Percentiles rank a stretch among this genome's conserved stretches.
Conservation (phyloP, 2,329 filamentous ascomycete species). For the Ophiostoma quercus region DNA sequence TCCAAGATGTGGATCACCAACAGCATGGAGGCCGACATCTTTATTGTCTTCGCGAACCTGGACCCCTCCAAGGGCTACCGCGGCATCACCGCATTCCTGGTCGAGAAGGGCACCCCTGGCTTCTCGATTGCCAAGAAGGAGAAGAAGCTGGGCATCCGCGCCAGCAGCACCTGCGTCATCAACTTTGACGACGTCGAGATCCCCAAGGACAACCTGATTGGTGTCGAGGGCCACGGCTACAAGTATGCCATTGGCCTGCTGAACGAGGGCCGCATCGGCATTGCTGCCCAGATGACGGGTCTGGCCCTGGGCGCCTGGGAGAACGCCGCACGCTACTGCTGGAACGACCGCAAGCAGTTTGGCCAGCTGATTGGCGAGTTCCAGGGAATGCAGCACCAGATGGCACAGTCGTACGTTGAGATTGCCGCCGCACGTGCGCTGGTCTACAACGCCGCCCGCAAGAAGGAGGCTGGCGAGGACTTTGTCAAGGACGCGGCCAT, state of each 20-base stretch:
- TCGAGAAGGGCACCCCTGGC: conserved; percentile 82
- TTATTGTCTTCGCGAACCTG: conserved; percentile 96
- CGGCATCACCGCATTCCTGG: conserved; percentile 91
- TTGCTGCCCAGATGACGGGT: conserved; percentile 97
- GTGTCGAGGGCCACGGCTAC: conserved; percentile 86
- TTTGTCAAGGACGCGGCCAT: conserved; percentile 96
- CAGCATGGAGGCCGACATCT: conserved; percentile 86
- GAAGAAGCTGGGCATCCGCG: conserved; percentile 97
- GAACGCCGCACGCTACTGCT: conserved; percentile 89
- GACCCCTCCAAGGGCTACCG: conserved; percentile 90
- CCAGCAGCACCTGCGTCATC: conserved; percentile 92
- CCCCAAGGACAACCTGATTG: conserved; percentile 80
- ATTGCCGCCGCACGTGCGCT: conserved; percentile 86
- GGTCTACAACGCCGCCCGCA: conserved; percentile 91
- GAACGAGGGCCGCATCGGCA: conserved; percentile 96
- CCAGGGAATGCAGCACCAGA: conserved; percentile 98
- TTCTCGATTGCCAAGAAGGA: conserved; percentile 99
- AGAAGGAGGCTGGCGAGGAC: conserved; percentile 95
- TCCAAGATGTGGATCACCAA: conserved; percentile 99
- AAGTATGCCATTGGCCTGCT: conserved; percentile 93
- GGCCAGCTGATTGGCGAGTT: conserved; percentile 90
- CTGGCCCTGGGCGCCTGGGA: conserved; percentile 91
- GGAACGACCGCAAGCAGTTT: conserved; percentile 98
- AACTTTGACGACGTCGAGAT: conserved; percentile 96
- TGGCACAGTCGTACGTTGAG: conserved; percentile 92